Evolutionary conservation across 352 stramenopile genomes (phyloP), one percentile per base, ranked within the genome.

Genomic region (Globisporangium uncinulatum): DNA sequence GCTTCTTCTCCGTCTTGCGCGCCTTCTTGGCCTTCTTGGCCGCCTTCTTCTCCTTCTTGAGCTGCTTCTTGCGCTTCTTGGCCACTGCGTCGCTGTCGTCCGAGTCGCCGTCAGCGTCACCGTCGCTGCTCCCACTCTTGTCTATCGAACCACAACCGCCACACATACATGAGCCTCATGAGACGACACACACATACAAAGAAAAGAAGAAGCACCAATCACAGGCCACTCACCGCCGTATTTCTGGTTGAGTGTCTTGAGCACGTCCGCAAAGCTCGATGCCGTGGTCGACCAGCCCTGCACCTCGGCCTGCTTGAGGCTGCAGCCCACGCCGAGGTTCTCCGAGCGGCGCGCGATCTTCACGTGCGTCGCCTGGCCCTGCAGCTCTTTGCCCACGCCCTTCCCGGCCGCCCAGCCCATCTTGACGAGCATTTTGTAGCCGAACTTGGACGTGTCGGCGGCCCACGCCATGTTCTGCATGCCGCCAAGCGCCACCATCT

Each of bases 321-420:
- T 95, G 54, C 91, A 97, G 41, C 94, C 92, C 34, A 98, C 80
- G 19, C 94, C 94, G 34, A 98, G 70, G 54, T 83, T 91, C 60
- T 97, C 88, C 6, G 87, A 85, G 17, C 92, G 86, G 24, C 87
- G 83, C 36, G 89, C 69, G 37, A 96, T 85, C 67, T 95, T 92
- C 36, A 97, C 75, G 67, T 96, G 85, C 19, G 83, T 81, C 24
- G 83, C 81, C 59, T 87, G 86, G 4, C 89, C 88, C 68, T 98
- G 90, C 51, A 97, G 73, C 32, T 97, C 74, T 64, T 98, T 97
- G 19, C 95, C 95, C 39, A 98, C 82, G 53, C 90, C 94, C 61
- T 95, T 85, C 51, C 92, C 92, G 32, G 97, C 90, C 21, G 85
- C 91, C 93, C 94, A 98, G 63, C 95, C 95, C 94, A 98, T 98